Evolutionary conservation across 164 flowering plant species (phyloP).

Genomic region (Vitis labrusca): DNA sequence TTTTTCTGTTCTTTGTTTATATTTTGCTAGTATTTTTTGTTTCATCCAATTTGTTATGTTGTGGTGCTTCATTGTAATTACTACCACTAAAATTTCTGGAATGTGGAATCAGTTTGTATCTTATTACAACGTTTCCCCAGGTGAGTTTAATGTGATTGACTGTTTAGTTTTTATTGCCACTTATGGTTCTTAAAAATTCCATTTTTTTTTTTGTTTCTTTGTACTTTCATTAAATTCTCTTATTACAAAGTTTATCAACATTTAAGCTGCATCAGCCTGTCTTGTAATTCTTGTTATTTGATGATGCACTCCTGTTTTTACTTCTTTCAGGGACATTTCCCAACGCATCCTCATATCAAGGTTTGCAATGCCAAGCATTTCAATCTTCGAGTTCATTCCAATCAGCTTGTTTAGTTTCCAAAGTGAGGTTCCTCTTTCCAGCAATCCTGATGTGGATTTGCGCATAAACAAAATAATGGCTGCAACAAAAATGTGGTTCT

Average conservation of each 20-base stretch:
- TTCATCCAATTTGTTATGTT: no score
- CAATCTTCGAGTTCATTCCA: slow-evolving; percentile 52
- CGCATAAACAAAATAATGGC: slow-evolving; percentile 36
- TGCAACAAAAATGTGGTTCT: slow-evolving; percentile 41
- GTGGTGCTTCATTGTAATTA: no score
- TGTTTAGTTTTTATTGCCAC: no score
- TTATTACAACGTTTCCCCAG: no score
- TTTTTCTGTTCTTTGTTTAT: no score
- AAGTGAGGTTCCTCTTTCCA: slow-evolving; percentile 23
- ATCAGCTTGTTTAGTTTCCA: slow-evolving; percentile 53
- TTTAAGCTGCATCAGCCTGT: background rate
- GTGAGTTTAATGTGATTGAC: no score
- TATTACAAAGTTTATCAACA: no score
- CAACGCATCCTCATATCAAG: slow-evolving; percentile 55
- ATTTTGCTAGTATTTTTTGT: no score
- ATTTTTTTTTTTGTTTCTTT: background rate
- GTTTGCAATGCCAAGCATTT: slow-evolving; percentile 52
- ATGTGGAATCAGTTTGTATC: no score
- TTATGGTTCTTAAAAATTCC: background rate
- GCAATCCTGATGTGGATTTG: slow-evolving; percentile 25
- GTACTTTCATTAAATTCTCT: no score
- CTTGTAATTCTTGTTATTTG: background rate
- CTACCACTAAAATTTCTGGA: no score
- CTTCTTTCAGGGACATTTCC: slow-evolving; percentile 66
- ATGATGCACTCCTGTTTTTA: background rate